Percentiles rank a stretch among this genome's conserved stretches.
phyloP scores from a whole-genome alignment of 2,329 filamentous ascomycete species.

The Rhynchosporium graminicola region DNA sequence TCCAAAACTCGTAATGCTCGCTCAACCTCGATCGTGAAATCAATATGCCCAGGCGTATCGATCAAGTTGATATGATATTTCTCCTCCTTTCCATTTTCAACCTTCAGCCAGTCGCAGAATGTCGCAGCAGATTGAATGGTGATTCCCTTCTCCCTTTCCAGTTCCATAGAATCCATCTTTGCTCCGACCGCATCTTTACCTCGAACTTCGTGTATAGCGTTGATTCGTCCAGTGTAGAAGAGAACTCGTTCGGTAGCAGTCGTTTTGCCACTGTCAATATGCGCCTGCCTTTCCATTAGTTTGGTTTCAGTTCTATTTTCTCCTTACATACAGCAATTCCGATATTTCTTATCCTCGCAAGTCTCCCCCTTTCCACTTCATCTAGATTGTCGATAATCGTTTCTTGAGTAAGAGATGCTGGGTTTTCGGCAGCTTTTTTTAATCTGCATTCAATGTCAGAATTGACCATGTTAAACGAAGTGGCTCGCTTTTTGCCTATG shows the following conservation, averaged over 20 bases:
- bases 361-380: slow-evolving; percentile 72
- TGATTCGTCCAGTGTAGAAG: slow-evolving; percentile 97
- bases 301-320: neutral
- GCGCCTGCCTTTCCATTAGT: slow-evolving; percentile 59
- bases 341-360: slow-evolving; percentile 89
- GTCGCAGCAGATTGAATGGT: slow-evolving; percentile 98
- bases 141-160: slow-evolving; percentile 97
- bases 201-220: slow-evolving; percentile 94
- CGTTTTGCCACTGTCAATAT: slow-evolving; percentile 98
- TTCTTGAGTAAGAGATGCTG: slow-evolving; percentile 34
- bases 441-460: slow-evolving; percentile 26
- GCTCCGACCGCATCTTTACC: slow-evolving; percentile 93
- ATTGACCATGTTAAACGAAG: neutral
- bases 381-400: slow-evolving; percentile 37
- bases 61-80: slow-evolving; percentile 98
- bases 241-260: slow-evolving; percentile 95
- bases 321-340: slow-evolving; percentile 78
- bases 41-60: slow-evolving; percentile 96
- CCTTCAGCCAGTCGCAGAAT: slow-evolving; percentile 95
- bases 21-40: slow-evolving; percentile 99
- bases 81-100: slow-evolving; percentile 78
- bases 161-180: slow-evolving; percentile 99
- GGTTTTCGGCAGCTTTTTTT: slow-evolving; percentile 37
- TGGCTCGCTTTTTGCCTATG: neutral
- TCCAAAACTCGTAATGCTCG: slow-evolving; percentile 91